phyloP scores from a whole-genome alignment of 2,329 filamentous ascomycete species.

The Exophiala spinifera region DNA sequence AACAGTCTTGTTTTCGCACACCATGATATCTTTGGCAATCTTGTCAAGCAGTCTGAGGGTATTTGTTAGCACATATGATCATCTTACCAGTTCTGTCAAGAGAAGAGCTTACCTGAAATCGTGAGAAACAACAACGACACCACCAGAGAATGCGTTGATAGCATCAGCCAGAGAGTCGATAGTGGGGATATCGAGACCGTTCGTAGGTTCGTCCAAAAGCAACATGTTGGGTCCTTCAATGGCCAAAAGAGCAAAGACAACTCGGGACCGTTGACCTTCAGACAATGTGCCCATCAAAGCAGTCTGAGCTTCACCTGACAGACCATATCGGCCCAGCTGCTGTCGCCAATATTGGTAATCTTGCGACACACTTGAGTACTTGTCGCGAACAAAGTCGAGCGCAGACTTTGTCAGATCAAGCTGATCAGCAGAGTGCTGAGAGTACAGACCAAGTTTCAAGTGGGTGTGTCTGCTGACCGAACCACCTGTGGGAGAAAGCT shows the following conservation, averaged over 20 bases:
- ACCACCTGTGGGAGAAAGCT: slow-evolving; percentile 77
- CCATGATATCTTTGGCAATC: slow-evolving; percentile 99
- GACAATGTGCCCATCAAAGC: slow-evolving; percentile 97
- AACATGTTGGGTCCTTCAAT: slow-evolving; percentile 98
- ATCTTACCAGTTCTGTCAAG: not conserved
- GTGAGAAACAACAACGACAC: slow-evolving; percentile 97
- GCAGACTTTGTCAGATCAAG: slow-evolving; percentile 97
- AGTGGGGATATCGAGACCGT: slow-evolving; percentile 97
- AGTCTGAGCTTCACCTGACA: slow-evolving; percentile 90
- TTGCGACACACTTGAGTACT: slow-evolving; percentile 82
- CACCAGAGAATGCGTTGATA: slow-evolving; percentile 92
- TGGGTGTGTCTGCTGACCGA: slow-evolving; percentile 89
- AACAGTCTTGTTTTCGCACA: slow-evolving; percentile 97
- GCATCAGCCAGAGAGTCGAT: slow-evolving; percentile 97
- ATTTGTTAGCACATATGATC: slow-evolving; percentile 16
- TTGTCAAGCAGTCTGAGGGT: slow-evolving; percentile 81
- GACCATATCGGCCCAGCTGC: slow-evolving; percentile 90
- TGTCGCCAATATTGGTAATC: slow-evolving; percentile 99
- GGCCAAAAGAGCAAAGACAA: slow-evolving; percentile 93
- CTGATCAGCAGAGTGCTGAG: slow-evolving; percentile 97
- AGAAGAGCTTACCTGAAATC: slow-evolving; percentile 80
- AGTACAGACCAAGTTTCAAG: slow-evolving; percentile 97
- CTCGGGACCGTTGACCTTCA: slow-evolving; percentile 96
- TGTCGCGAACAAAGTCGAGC: slow-evolving; percentile 95
- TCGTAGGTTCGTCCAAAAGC: slow-evolving; percentile 95